Conservation (phyloP, 2,329 filamentous ascomycete species). For the Calycina herbarum region DNA sequence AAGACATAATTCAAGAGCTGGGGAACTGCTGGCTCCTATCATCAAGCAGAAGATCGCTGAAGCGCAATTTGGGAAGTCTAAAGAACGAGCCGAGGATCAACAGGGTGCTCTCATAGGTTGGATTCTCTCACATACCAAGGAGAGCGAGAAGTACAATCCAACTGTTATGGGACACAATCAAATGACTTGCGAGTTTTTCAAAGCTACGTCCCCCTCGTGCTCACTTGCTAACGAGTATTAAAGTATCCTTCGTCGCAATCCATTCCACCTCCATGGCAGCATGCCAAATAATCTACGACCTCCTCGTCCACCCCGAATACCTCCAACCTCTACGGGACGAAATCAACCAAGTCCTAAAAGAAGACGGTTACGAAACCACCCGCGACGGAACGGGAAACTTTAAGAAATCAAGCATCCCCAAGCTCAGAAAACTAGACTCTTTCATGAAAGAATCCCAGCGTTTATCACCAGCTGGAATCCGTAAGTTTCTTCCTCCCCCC, state of each 20-base stretch:
- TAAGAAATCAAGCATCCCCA: conserved; percentile 29
- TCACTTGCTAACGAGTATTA: not conserved
- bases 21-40: conserved; percentile 23
- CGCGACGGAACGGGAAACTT: conserved; percentile 39
- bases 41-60: not conserved
- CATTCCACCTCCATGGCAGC: conserved; percentile 50
- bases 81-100: not conserved
- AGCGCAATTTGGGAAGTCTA: too few species aligned
- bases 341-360: conserved; percentile 28
- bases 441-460: conserved; percentile 45
- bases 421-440: conserved; percentile 42
- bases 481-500: conserved; percentile 24
- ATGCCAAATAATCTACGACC: conserved; percentile 52
- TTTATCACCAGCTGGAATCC: conserved; percentile 37
- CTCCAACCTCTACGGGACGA: too few species aligned
- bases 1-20: conserved; percentile 16
- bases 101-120: not conserved
- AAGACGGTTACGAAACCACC: conserved; percentile 53
- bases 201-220: not conserved
- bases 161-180: not conserved
- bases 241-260: conserved; percentile 50
- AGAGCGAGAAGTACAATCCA: not conserved
- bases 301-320: conserved; percentile 52
- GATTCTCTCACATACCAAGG: not conserved
- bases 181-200: conserved; percentile 13